These are phyloP conservation scores for Talaromyces adpressus DNA, from an alignment of 495 filamentous ascomycete genomes.

Conservation along the genomic window DNA sequence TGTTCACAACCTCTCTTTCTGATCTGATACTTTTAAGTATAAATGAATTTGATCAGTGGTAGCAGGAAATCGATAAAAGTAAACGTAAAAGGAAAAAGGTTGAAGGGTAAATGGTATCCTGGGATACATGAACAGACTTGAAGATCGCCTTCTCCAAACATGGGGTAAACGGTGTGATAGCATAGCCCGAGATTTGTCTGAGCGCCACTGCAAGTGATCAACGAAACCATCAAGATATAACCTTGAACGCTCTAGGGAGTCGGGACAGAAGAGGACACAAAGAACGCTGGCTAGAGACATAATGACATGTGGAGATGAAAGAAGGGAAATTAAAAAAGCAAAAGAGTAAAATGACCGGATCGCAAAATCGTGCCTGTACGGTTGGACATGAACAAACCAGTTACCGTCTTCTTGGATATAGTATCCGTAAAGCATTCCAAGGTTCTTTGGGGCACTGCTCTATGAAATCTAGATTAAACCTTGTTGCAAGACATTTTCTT, in stretches of 20 bases:
- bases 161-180: background rate
- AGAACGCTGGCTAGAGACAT: background rate
- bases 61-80: background rate
- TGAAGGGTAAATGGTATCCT: background rate
- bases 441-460: background rate
- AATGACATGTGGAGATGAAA: background rate
- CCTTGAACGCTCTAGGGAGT: background rate
- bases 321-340: background rate
- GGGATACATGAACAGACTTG: background rate
- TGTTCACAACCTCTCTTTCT: background rate
- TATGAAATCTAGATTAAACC: background rate
- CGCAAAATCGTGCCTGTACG: background rate
- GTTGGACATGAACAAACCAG: background rate
- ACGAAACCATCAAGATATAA: background rate
- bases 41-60: background rate
- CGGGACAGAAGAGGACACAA: background rate
- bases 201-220: background rate
- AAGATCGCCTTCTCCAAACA: background rate
- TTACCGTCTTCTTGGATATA: background rate
- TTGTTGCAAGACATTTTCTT: background rate
- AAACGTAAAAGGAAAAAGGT: background rate
- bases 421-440: background rate
- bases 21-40: background rate
- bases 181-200: background rate
- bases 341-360: background rate